Evolutionary conservation across 192 early-diverging fungal genomes (phyloP).

Genomic region (Entophlyctis luteolus): DNA sequence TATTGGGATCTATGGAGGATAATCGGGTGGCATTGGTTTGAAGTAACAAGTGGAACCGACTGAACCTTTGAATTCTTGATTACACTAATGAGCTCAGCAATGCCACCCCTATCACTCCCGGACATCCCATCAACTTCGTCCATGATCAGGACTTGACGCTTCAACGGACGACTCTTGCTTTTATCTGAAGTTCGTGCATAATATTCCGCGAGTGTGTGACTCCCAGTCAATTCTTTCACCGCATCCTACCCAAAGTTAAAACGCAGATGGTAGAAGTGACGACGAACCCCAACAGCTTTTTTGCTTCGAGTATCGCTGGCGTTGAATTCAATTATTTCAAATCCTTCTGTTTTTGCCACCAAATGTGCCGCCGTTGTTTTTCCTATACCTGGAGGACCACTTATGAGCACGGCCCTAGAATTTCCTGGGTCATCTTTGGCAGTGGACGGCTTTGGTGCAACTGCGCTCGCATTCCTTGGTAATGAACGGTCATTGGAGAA

Average conservation of each 20-base stretch:
- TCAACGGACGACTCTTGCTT: background rate
- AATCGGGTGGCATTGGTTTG: slow-evolving; percentile 1
- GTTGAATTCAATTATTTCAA: slow-evolving; percentile 88
- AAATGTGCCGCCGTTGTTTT: slow-evolving; percentile 95
- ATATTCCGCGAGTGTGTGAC: slow-evolving; percentile 56
- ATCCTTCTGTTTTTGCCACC: slow-evolving; percentile 75
- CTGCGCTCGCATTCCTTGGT: slow-evolving; percentile 44
- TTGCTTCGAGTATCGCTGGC: slow-evolving; percentile 94
- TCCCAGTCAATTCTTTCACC: slow-evolving; percentile 51
- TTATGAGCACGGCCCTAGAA: slow-evolving; percentile 72
- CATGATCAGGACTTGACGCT: slow-evolving; percentile 79
- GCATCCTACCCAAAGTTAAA: slow-evolving; percentile 27
- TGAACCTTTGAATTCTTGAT: slow-evolving; percentile 81
- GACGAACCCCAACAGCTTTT: slow-evolving; percentile 68
- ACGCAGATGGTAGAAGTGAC: background rate
- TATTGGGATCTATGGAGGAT: slow-evolving; percentile 70
- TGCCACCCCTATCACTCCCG: slow-evolving; percentile 90
- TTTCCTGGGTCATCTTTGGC: slow-evolving; percentile 49
- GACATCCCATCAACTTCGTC: slow-evolving; percentile 99
- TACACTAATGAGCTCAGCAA: slow-evolving; percentile 77
- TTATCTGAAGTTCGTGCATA: slow-evolving; percentile 26
- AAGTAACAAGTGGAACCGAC: background rate
- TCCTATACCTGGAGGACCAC: slow-evolving; percentile 96
- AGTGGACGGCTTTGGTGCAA: slow-evolving; percentile 36
- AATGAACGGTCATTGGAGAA: slow-evolving; percentile 1